These are phyloP conservation scores for Staphylotrichum tortipilum DNA, from an alignment of 495 filamentous ascomycete species.

Conservation along the genomic window DNA sequence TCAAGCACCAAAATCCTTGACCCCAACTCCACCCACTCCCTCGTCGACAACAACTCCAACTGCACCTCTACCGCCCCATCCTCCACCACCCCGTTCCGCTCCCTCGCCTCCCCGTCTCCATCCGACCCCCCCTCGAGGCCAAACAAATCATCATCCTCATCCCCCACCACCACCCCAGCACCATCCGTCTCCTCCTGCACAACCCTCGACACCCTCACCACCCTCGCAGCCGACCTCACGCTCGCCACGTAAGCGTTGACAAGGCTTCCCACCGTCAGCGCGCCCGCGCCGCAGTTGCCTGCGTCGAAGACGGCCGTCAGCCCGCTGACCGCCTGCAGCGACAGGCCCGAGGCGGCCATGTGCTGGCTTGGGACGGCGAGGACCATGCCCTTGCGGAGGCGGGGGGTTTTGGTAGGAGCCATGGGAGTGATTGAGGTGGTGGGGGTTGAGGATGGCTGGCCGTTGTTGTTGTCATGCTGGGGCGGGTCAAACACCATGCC, in stretches of 20 bases:
- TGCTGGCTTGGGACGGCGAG: constrained; percentile 50
- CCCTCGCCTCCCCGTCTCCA: constrained; percentile 24
- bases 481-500: constrained; percentile 55
- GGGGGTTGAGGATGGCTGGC: no score
- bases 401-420: constrained; percentile 23
- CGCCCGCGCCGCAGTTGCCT: constrained; percentile 27
- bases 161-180: constrained; percentile 17
- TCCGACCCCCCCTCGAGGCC: constrained; percentile 51
- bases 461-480: constrained; percentile 2
- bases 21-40: constrained; percentile 81
- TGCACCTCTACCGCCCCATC: constrained; percentile 48
- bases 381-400: constrained; percentile 79
- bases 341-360: constrained; percentile 37
- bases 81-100: no score
- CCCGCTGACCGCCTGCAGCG: constrained; percentile 47
- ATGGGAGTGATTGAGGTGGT: no score
- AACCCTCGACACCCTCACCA: constrained; percentile 37
- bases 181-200: constrained; percentile 4
- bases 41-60: constrained; percentile 63
- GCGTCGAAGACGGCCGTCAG: constrained; percentile 45
- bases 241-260: constrained; percentile 81
- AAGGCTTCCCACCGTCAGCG: constrained; percentile 41
- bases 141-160: constrained; percentile 54
- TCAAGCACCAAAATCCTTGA: constrained; percentile 64
- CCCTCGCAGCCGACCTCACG: constrained; percentile 69